Conservation (phyloP, 345 rosid species). For the Gossypium sturtianum region DNA sequence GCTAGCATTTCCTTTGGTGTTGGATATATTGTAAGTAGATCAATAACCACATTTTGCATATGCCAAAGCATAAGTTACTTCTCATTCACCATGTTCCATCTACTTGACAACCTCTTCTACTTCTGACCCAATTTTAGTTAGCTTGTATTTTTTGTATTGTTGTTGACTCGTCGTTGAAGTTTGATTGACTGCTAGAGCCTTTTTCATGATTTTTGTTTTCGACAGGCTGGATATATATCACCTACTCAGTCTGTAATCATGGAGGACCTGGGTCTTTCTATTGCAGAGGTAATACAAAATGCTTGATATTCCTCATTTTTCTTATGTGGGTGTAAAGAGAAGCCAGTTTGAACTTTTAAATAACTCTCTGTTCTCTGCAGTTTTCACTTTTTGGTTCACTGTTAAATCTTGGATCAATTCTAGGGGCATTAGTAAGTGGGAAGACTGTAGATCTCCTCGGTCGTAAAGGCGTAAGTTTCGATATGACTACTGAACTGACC, state of each 20-base stretch:
- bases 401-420: slow-evolving; percentile 31
- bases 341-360: neutral
- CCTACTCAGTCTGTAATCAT: slow-evolving; percentile 9
- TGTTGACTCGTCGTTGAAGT: neutral
- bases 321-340: neutral
- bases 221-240: neutral
- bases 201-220: neutral
- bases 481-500: neutral
- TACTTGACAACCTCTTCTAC: neutral
- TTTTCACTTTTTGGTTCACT: slow-evolving; percentile 17
- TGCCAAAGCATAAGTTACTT: neutral
- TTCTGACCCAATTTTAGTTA: neutral
- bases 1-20: slow-evolving; percentile 6
- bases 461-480: slow-evolving; percentile 23
- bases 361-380: neutral
- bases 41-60: neutral
- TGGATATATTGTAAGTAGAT: slow-evolving; percentile 1
- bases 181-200: neutral
- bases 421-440: slow-evolving; percentile 37
- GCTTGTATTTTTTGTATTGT: neutral
- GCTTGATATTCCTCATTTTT: neutral
- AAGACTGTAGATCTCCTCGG: slow-evolving; percentile 32
- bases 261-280: slow-evolving; percentile 3
- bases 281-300: neutral
- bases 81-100: neutral